A percentile compares a stretch with the other conserved stretches of the same genome.
These are phyloP conservation scores for Sclerotiophoma versabilis DNA, from an alignment of 2,329 filamentous ascomycete species.

Conservation along the genomic window DNA sequence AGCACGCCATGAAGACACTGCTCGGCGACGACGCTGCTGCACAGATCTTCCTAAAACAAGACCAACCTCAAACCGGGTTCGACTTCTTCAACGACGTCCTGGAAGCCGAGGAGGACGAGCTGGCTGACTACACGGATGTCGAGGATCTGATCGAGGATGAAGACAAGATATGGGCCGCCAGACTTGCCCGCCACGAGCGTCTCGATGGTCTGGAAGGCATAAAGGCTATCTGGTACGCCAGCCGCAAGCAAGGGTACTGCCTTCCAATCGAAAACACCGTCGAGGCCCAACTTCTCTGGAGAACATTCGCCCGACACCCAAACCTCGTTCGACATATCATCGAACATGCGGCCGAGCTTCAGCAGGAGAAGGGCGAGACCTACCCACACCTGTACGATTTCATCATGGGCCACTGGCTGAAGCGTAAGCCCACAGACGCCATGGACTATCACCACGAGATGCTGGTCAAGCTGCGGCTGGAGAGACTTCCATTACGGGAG, in stretches of 20 bases:
- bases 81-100: not conserved
- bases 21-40: constrained; percentile 12
- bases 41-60: not conserved
- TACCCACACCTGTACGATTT: constrained; percentile 53
- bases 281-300: constrained; percentile 56
- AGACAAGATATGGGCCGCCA: constrained; percentile 49
- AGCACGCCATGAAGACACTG: constrained; percentile 19
- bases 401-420: constrained; percentile 53
- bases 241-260: constrained; percentile 46
- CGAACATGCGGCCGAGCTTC: constrained; percentile 52
- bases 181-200: constrained; percentile 52
- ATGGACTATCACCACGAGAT: constrained; percentile 37
- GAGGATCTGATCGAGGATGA: not conserved
- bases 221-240: constrained; percentile 52
- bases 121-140: constrained; percentile 17
- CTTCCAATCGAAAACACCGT: constrained; percentile 50
- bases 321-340: constrained; percentile 48
- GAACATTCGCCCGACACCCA: constrained; percentile 50
- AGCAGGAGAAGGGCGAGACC: constrained; percentile 44
- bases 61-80: not conserved
- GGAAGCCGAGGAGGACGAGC: constrained; percentile 12
- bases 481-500: constrained; percentile 33
- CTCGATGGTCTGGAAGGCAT: constrained; percentile 53
- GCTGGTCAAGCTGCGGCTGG: constrained; percentile 32
- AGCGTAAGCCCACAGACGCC: constrained; percentile 24